phyloP scores from a whole-genome alignment of 2,329 filamentous ascomycete genomes.

The Achaetomium macrosporum region DNA sequence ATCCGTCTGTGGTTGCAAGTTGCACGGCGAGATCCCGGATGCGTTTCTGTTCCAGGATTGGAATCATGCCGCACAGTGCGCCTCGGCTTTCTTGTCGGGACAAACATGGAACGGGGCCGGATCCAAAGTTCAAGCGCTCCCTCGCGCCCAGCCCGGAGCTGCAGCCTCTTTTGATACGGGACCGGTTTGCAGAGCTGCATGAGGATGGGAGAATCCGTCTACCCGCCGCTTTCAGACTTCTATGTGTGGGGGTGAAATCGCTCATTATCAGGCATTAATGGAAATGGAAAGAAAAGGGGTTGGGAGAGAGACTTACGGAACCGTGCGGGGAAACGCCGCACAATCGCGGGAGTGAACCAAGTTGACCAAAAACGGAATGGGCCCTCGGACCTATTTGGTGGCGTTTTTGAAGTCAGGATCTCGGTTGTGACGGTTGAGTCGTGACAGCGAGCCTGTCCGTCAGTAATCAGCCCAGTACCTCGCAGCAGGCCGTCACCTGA shows the following conservation, averaged over 20 bases:
- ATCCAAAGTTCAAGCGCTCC: background rate
- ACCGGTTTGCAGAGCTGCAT: background rate
- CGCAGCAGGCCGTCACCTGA: background rate
- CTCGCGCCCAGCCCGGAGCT: background rate
- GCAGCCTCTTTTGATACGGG: background rate
- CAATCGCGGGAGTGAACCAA: background rate
- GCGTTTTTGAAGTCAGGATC: background rate
- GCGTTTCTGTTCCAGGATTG: constrained; percentile 13
- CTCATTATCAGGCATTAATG: background rate
- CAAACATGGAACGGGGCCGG: background rate
- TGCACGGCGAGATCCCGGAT: constrained; percentile 8
- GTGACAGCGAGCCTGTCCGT: background rate
- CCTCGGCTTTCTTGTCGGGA: background rate
- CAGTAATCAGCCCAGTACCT: background rate
- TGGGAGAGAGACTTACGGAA: background rate
- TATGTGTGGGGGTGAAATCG: background rate
- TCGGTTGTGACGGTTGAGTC: background rate
- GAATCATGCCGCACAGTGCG: constrained; percentile 19
- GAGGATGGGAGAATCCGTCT: background rate
- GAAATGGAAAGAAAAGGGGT: background rate
- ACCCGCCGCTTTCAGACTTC: background rate
- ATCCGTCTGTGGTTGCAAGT: too few species aligned
- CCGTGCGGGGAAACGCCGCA: constrained; percentile 2
- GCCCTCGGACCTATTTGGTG: background rate
- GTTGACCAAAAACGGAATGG: background rate